Percentiles rank a stretch among this genome's conserved stretches.
Conservation (phyloP, 2,329 filamentous ascomycete genomes). For the Cladosporium sphaerospermum region DNA sequence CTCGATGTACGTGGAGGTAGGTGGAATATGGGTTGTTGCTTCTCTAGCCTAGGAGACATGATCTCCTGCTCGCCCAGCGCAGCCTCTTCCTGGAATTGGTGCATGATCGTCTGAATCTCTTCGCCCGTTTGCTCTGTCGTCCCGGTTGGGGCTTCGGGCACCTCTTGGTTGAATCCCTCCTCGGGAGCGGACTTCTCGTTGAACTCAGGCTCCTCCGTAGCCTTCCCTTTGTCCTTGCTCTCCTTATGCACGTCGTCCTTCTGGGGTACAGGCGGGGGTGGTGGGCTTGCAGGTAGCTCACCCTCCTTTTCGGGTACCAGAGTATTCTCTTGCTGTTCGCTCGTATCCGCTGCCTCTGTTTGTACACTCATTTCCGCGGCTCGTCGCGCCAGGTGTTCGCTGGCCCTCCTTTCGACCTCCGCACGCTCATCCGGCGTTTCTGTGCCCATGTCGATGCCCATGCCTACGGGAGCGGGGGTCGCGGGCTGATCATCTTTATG, state of each 20-base stretch:
- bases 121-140: constrained; percentile 42
- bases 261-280: constrained; percentile 26
- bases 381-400: constrained; percentile 25
- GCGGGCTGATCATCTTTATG: background rate
- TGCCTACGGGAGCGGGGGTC: background rate
- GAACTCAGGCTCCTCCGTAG: constrained; percentile 13
- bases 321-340: background rate
- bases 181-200: constrained; percentile 26
- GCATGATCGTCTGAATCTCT: constrained; percentile 97
- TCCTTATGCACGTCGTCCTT: constrained; percentile 21
- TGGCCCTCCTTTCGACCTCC: constrained; percentile 25
- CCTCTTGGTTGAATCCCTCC: constrained; percentile 21
- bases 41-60: constrained; percentile 82
- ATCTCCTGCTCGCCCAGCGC: constrained; percentile 67
- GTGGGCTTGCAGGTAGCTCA: constrained; percentile 21
- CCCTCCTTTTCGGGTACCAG: constrained; percentile 14
- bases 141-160: constrained; percentile 45
- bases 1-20: constrained; percentile 78
- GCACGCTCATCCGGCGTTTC: background rate
- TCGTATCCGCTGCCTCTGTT: constrained; percentile 4
- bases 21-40: constrained; percentile 74
- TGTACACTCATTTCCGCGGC: constrained; percentile 23
- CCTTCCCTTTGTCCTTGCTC: constrained; percentile 9
- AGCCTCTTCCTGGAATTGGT: constrained; percentile 76
- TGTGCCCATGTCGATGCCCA: background rate